Percentiles rank a stretch among this genome's conserved stretches.
These are phyloP conservation scores for Diaporthe vaccinii DNA, from an alignment of 2,329 filamentous ascomycete genomes.

Conservation along the genomic window DNA sequence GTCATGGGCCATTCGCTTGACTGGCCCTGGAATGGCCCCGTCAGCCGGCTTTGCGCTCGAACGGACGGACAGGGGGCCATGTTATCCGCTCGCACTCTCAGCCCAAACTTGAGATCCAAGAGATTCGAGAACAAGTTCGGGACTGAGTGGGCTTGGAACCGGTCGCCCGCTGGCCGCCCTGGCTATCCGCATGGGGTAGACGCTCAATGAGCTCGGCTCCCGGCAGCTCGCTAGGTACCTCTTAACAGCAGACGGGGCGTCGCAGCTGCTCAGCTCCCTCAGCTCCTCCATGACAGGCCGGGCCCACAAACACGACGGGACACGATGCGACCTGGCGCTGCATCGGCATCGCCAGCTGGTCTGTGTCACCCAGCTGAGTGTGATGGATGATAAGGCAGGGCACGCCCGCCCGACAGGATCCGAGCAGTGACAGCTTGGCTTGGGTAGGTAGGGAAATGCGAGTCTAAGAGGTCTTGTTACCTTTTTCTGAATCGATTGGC, in stretches of 20 bases:
- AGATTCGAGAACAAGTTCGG: constrained; percentile 33
- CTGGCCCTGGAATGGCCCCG: constrained; percentile 3
- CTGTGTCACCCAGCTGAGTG: constrained; percentile 22
- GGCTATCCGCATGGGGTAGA: constrained; percentile 20
- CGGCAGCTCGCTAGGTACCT: constrained; percentile 8
- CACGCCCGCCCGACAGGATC: constrained; percentile 9
- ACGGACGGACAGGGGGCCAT: background rate
- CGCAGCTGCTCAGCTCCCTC: constrained; percentile 17
- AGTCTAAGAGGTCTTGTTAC: background rate
- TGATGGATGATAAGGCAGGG: constrained; percentile 1
- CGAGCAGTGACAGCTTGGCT: constrained; percentile 1
- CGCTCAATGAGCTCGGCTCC: constrained; percentile 27
- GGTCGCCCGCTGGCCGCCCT: constrained; percentile 18
- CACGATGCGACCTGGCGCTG: constrained; percentile 21
- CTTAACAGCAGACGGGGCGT: constrained; percentile 9
- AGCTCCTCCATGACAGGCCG: constrained; percentile 14
- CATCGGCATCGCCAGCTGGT: constrained; percentile 24
- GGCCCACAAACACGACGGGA: constrained; percentile 8
- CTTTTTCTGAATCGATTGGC: background rate
- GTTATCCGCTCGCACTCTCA: constrained; percentile 5
- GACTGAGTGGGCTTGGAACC: constrained; percentile 17
- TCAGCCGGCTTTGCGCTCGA: constrained; percentile 10
- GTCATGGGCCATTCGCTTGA: constrained; percentile 13
- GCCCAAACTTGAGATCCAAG: constrained; percentile 5
- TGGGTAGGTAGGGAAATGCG: background rate